These are phyloP conservation scores for Candida ortonii DNA, from an alignment of 805 yeast species.

Conservation along the genomic window DNA sequence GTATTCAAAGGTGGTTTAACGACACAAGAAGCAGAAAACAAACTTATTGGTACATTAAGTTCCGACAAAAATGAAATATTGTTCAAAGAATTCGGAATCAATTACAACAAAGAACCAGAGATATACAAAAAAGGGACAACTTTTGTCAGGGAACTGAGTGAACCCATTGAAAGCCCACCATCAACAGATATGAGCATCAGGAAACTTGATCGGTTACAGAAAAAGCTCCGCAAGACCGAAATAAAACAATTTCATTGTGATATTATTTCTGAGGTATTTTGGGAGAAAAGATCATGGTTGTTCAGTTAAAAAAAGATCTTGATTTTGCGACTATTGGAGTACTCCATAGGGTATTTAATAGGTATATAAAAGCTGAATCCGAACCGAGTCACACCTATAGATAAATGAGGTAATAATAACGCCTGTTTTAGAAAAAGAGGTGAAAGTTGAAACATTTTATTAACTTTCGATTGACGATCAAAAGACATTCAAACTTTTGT, in stretches of 20 bases:
- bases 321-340: background rate
- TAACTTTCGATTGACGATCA: background rate
- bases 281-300: constrained; percentile 48
- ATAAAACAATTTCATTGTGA: constrained; percentile 53
- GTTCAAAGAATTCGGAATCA: constrained; percentile 72
- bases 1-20: constrained; percentile 66
- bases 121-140: constrained; percentile 83
- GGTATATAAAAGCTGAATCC: no score
- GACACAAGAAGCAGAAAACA: constrained; percentile 77
- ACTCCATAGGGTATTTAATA: no score
- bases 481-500: constrained; percentile 26
- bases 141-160: constrained; percentile 44
- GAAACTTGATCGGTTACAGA: constrained; percentile 49
- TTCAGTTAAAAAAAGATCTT: constrained; percentile 8
- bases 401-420: no score
- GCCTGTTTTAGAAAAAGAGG: no score
- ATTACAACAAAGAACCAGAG: constrained; percentile 88
- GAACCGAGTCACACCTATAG: no score
- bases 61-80: constrained; percentile 87
- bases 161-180: constrained; percentile 1
- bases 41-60: constrained; percentile 72
- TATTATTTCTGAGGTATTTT: constrained; percentile 60
- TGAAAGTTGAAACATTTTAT: no score
- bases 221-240: constrained; percentile 46
- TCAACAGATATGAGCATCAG: constrained; percentile 33